These are phyloP conservation scores for Pueraria montana DNA, from an alignment of 306 rosid genomes.

Conservation along the genomic window DNA sequence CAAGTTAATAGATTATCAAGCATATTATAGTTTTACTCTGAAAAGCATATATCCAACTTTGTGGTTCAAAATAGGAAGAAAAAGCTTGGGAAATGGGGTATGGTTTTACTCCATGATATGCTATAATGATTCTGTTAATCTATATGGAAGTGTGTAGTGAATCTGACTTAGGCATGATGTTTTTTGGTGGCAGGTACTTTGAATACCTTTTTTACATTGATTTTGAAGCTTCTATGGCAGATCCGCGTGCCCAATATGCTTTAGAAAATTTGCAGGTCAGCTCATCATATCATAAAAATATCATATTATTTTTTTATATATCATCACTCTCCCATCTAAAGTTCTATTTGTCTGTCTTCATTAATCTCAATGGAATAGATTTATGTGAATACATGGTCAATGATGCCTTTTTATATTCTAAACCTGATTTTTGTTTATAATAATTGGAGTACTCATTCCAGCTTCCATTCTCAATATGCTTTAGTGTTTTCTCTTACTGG, in stretches of 20 bases:
- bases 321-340: background rate
- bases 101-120: background rate
- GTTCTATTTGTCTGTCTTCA: background rate
- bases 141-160: slow-evolving; percentile 12
- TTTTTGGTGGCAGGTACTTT: slow-evolving; percentile 65
- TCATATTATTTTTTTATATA: background rate
- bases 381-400: background rate
- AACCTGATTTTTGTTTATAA: background rate
- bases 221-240: slow-evolving; percentile 87
- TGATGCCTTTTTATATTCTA: background rate
- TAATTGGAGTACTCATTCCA: background rate
- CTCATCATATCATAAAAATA: background rate
- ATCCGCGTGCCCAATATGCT: slow-evolving; percentile 71
- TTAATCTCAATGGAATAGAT: background rate
- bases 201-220: slow-evolving; percentile 78
- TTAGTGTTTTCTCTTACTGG: background rate
- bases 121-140: slow-evolving; percentile 13
- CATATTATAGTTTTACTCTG: background rate
- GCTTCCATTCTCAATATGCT: background rate
- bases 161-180: slow-evolving; percentile 16
- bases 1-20: background rate
- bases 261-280: slow-evolving; percentile 75
- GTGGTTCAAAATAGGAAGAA: background rate
- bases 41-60: slow-evolving; percentile 20
- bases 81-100: background rate